A percentile compares a stretch with the other conserved stretches of the same genome.
phyloP scores from a whole-genome alignment of 2,329 filamentous ascomycete species.

The Fusarium cicatricum region DNA sequence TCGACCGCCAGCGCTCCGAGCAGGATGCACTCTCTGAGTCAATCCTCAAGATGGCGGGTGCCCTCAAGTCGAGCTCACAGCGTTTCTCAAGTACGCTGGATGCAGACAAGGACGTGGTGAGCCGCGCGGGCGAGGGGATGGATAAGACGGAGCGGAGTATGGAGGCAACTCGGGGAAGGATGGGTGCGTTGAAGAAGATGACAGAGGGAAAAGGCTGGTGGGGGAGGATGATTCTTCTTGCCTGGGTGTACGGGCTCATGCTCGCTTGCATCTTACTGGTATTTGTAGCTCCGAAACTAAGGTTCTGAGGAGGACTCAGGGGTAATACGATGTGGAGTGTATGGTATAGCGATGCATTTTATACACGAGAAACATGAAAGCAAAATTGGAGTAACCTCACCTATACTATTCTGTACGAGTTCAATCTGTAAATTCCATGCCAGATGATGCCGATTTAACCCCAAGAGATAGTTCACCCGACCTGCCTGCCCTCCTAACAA shows the following conservation, averaged over 20 bases:
- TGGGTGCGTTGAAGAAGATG: constrained; percentile 81
- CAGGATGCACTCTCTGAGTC: constrained; percentile 85
- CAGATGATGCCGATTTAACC: not conserved
- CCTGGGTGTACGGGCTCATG: constrained; percentile 84
- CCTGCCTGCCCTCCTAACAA: not conserved
- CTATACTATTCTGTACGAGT: not conserved
- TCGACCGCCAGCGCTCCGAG: constrained; percentile 80
- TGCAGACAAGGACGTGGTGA: constrained; percentile 74
- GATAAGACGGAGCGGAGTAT: constrained; percentile 80
- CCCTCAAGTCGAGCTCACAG: constrained; percentile 78
- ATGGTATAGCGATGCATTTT: constrained; percentile 17
- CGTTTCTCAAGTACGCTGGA: constrained; percentile 77
- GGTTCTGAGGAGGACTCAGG: constrained; percentile 66
- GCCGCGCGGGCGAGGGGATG: constrained; percentile 75
- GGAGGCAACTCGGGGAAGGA: constrained; percentile 76
- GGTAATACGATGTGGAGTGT: not conserved
- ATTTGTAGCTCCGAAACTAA: constrained; percentile 85
- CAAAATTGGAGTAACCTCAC: not conserved
- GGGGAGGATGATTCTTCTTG: constrained; percentile 85
- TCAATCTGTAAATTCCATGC: not conserved
- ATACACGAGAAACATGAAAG: not conserved
- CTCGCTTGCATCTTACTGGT: constrained; percentile 80
- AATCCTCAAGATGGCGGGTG: constrained; percentile 80
- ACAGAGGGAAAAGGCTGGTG: constrained; percentile 90
- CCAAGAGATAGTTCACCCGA: not conserved